Conservation (phyloP, 2,329 filamentous ascomycete species). For the Hymenoscyphus occultus region DNA sequence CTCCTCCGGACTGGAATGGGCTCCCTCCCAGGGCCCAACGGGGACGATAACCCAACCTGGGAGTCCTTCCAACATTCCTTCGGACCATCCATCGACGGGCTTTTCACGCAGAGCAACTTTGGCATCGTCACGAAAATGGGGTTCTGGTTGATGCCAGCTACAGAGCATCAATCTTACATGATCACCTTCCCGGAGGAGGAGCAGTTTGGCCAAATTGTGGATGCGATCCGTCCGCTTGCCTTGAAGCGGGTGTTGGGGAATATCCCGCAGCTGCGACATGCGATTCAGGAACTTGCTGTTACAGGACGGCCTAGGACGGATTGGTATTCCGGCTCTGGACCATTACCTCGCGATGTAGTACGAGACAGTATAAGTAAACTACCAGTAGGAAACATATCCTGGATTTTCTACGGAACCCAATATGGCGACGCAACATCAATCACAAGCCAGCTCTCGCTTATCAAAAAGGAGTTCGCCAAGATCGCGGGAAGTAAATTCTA, state of each 20-base stretch:
- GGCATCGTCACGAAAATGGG: slow-evolving; percentile 56
- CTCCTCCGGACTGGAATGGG: slow-evolving; percentile 48
- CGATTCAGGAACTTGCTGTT: slow-evolving; percentile 35
- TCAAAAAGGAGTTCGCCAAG: slow-evolving; percentile 30
- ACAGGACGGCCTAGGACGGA: slow-evolving; percentile 31
- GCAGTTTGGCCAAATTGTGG: slow-evolving; percentile 46
- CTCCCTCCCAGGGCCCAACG: slow-evolving; percentile 40
- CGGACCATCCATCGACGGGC: slow-evolving; percentile 43
- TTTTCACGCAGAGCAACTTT: slow-evolving; percentile 52
- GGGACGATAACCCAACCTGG: slow-evolving; percentile 40
- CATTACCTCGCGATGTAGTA: slow-evolving; percentile 34
- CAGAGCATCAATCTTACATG: slow-evolving; percentile 44
- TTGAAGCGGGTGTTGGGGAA: slow-evolving; percentile 33
- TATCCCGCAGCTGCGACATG: slow-evolving; percentile 34
- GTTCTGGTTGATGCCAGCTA: slow-evolving; percentile 51
- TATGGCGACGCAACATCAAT: slow-evolving; percentile 33
- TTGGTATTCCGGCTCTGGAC: slow-evolving; percentile 30
- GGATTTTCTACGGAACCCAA: slow-evolving; percentile 36
- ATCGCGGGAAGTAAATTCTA: slow-evolving; percentile 36
- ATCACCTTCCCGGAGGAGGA: slow-evolving; percentile 48
- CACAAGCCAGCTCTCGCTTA: slow-evolving; percentile 29
- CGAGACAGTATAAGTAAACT: slow-evolving; percentile 32
- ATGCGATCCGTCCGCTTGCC: slow-evolving; percentile 43
- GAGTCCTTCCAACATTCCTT: slow-evolving; percentile 41
- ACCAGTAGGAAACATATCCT: slow-evolving; percentile 32